These are phyloP conservation scores for Skeletonema costatum DNA, from an alignment of 108 stramenopile species.

Conservation along the genomic window DNA sequence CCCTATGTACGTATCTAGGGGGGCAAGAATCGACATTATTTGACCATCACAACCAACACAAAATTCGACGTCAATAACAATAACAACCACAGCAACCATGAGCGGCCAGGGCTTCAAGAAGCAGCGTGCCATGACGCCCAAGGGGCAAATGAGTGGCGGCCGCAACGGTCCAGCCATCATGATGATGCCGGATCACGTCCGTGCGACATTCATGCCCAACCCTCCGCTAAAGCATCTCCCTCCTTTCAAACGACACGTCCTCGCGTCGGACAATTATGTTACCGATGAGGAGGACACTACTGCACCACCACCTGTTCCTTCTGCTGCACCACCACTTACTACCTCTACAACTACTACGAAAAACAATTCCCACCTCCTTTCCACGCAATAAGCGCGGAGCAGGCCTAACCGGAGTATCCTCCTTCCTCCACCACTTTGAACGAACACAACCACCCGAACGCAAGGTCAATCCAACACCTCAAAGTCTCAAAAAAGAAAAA, in stretches of 20 bases:
- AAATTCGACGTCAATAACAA: too few species aligned
- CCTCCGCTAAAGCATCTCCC: constrained; percentile 79
- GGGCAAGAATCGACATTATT: too few species aligned
- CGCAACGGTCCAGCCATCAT: constrained; percentile 85
- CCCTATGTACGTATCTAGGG: too few species aligned
- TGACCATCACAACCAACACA: too few species aligned
- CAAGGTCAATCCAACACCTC: constrained; percentile 60
- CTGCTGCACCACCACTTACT: constrained; percentile 17
- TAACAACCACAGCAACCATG: constrained; percentile 2
- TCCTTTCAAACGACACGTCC: constrained; percentile 39
- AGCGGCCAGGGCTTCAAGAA: constrained; percentile 30
- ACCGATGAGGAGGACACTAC: constrained; percentile 45
- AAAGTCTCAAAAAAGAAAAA: constrained; percentile 49
- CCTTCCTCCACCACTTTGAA: constrained; percentile 68
- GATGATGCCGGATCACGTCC: constrained; percentile 90
- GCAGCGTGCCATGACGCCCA: constrained; percentile 61
- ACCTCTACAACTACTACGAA: constrained; percentile 45
- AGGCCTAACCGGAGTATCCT: constrained; percentile 56
- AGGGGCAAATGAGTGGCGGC: constrained; percentile 81
- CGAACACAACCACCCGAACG: constrained; percentile 57
- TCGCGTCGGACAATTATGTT: constrained; percentile 34
- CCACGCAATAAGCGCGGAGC: constrained; percentile 27
- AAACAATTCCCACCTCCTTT: constrained; percentile 34
- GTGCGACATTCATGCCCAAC: constrained; percentile 86
- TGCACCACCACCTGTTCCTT: neutral